Evolutionary conservation across 495 filamentous ascomycete genomes (phyloP), one percentile per base, ranked within the genome.

Genomic region (Penicillium chermesinum): DNA sequence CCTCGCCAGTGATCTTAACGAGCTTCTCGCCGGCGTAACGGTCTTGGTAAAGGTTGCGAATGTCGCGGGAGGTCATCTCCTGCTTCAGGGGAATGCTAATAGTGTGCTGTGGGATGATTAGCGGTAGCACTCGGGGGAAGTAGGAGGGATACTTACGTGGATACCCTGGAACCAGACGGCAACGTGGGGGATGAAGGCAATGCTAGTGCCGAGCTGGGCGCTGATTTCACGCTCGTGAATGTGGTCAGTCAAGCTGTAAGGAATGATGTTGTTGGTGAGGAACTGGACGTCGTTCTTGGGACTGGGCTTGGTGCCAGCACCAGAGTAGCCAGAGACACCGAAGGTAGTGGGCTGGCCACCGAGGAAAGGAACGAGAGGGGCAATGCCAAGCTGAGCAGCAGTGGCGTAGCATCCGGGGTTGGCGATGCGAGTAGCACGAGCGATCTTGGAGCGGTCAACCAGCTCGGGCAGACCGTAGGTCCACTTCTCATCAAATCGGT

Each of bases 121-220:
- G 14, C 14, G 18, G 2, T 18, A n/a, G 6, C 16, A 13, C n/a
- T 18, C n/a, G 6, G 17, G 13, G 38, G 7, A 40, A 40, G n/a
- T n/a, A n/a, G n/a, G 38, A 17, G 7, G 14, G 34, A 53, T 22
- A 65, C 71, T 53, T 69, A 74, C 71, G 52, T 83, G 85, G 57
- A 98, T 98, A 43, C 93, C 93, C 66, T 94, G 89, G 80, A 98
- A 98, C 93, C 93, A 97, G 18, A 86, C 81, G 14, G 91, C 91
- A 15, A 98, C 93, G 65, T 98, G 93, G 27, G 93, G 93, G 47
- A 94, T 84, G 62, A 98, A 98, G 6, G 88, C 87, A 18, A 96
- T 81, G 36, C 81, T 74, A 15, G 73, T 75, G 37, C 87, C 88
- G 8, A 97, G 79, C 64, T 91, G 91, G 38, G 65, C 56, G 60